Base-by-base conservation (phyloP, 2,329 filamentous ascomycete genomes). In the Sphaerulina vaccinii region DNA sequence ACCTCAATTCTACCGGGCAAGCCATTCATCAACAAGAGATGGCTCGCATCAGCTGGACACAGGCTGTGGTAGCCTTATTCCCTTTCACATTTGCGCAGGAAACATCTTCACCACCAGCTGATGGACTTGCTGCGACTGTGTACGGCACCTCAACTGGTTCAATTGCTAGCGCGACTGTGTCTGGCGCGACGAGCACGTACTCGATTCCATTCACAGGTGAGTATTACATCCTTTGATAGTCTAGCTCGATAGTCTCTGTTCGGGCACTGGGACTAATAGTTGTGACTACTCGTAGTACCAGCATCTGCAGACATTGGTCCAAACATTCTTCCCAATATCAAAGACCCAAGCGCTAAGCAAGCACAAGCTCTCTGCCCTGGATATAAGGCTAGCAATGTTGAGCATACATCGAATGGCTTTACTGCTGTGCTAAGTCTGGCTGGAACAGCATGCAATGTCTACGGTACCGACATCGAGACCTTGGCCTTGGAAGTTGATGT, bases 401-500 rank as follows among this genome's bases (percentile, higher is more conserved):
- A 73, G 36, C 67, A 74, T 19, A 75, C 70, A 10, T 59, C 68
- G 3, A 64, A 68, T 53, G 80, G 80, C 3, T 71, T 84, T 45
- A 77, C 71, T 2, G 81, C 80, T 6, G 74, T 70, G 3, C 62
- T 84, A 60, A 71, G 62, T 0, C 65, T 84, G 47, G 79, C 79
- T 32, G 81, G 80, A 2, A 59, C 72, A 18, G 66, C 79, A 56
- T 84, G 89, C 73, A 87, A 92, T 68, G 80, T 83, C 18, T 95
- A 92, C 58, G 89, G 90, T 0, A 85, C 78, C 6, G 90, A 95
- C 65, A 73, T 95, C 22, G 76, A 84, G 19, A 73, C 78, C 3
- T 73, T 95, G 42, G 79, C 77, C 29, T 72, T 95, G 24, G 78
- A 81, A 2, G 84, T 93, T 10, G 80, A 65, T 18, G 62, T 68